Base-by-base conservation (phyloP, 106 monocot species). In the Phalaenopsis equestris region DNA sequence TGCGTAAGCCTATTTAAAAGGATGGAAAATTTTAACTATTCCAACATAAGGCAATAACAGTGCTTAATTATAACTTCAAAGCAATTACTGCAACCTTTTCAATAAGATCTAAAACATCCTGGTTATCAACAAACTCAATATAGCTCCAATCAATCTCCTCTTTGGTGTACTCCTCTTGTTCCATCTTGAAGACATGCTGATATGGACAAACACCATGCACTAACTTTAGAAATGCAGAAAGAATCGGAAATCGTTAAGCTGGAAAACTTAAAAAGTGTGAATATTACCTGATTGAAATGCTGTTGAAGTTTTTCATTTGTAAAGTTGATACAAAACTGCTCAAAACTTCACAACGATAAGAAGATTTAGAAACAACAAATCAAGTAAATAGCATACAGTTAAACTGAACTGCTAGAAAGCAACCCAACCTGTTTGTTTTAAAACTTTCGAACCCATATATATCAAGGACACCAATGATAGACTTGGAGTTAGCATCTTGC, bases 401-500 rank as follows among this genome's bases (percentile, higher is more conserved):
- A 56, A 81, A 9, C 1, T n/a, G 39, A 41, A 73, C 61, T 39
- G 70, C 14, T 57, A 6, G 12, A 46, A 67, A 81, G 58, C 12
- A 79, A 41, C 67, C 78, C 85, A 57, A 83, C 95, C 93, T 99
- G 77, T 99, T 99, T 52, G 86, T 83, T 76, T 89, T 93, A 77
- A 99, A 99, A 79, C 95, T 95, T 91, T 99, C 99, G 84, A 99
- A 99, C 84, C 95, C 99, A 82, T 99, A 99, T 38, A 99, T 99
- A 77, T 99, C 99, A 85, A 99, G 95, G 16, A 99, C 99, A 14
- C 99, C 99, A 79, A 99, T 99, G 17, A 99, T 82, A 77, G 83
- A 93, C 64, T 88, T 94, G 18, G 99, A 99, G 2, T 79, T 84
- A 56, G 87, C 16, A 84, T 95, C 95, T 87, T 99, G 99, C 76